phyloP scores from a whole-genome alignment of 1,139 yeast genomes.

The Geotrichum aggregatum region DNA sequence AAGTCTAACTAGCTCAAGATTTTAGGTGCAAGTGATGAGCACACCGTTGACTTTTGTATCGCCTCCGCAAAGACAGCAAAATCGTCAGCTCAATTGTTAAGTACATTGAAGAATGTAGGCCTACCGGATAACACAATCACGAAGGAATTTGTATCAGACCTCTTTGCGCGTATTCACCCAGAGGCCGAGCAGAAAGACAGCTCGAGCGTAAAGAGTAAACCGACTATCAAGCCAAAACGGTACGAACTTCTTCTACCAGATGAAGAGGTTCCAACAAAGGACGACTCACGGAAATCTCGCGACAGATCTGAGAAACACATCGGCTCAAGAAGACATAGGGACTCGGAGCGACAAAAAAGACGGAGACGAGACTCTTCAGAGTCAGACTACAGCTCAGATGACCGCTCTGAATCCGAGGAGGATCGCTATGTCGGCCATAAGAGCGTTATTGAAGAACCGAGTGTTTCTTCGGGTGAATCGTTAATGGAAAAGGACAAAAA shows the following conservation, averaged over 20 bases:
- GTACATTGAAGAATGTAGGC: conserved; percentile 33
- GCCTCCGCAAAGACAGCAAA: conserved; percentile 34
- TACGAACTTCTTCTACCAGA: conserved; percentile 23
- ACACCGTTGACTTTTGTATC: conserved; percentile 33
- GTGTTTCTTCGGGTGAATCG: conserved; percentile 18
- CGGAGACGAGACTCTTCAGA: conserved; percentile 9
- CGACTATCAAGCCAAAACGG: conserved; percentile 7
- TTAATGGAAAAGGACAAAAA: conserved; percentile 27
- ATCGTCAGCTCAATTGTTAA: conserved; percentile 25
- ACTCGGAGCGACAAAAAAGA: conserved; percentile 2
- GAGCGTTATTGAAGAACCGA: conserved; percentile 7
- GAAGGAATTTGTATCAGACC: conserved; percentile 29
- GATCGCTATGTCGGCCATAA: conserved; percentile 10
- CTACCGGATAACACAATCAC: conserved; percentile 28
- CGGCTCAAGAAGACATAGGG: background rate
- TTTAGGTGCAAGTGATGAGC: conserved; percentile 34
- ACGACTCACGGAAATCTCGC: background rate
- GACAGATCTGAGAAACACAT: background rate
- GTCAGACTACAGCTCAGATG: conserved; percentile 16
- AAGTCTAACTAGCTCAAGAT: conserved; percentile 13
- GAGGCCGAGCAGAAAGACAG: conserved; percentile 8
- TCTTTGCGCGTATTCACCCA: conserved; percentile 28
- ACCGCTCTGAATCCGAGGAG: background rate
- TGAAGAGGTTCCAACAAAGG: conserved; percentile 14
- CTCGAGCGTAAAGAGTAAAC: conserved; percentile 2